These are phyloP conservation scores for Emmonsiellopsis sp. DNA, from an alignment of 2,329 filamentous ascomycete species.

Conservation along the genomic window DNA sequence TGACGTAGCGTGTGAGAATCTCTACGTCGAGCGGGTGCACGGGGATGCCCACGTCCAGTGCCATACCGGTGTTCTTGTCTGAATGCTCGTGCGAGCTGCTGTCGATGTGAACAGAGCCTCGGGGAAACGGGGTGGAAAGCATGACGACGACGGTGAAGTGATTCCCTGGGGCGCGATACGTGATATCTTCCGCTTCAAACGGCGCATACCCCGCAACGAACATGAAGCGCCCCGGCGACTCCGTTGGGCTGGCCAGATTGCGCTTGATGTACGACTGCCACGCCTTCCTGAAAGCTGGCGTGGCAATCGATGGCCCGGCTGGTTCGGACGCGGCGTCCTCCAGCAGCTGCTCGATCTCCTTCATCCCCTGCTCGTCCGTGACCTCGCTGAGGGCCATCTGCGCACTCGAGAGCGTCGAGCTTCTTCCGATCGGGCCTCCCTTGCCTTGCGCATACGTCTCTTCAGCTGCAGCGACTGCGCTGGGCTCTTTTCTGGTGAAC, in stretches of 20 bases:
- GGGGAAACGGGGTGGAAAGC: slow-evolving; percentile 15
- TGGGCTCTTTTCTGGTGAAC: slow-evolving; percentile 27
- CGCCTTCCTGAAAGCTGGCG: not conserved
- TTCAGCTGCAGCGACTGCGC: slow-evolving; percentile 35
- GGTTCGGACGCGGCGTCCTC: not conserved
- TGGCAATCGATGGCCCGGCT: not conserved
- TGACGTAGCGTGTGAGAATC: slow-evolving; percentile 12
- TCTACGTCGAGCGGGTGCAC: slow-evolving; percentile 12
- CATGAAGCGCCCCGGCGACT: not conserved
- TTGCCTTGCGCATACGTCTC: slow-evolving; percentile 6
- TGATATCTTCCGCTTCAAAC: slow-evolving; percentile 1
- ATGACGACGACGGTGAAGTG: slow-evolving; percentile 10
- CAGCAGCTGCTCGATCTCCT: not conserved
- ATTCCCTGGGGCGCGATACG: not conserved
- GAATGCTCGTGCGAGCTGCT: not conserved
- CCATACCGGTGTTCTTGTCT: slow-evolving; percentile 12
- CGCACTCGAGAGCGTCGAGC: slow-evolving; percentile 6
- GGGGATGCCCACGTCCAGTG: slow-evolving; percentile 14
- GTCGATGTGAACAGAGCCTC: slow-evolving; percentile 12
- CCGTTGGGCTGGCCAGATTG: not conserved
- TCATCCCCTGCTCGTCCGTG: not conserved
- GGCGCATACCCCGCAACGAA: not conserved
- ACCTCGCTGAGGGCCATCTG: slow-evolving; percentile 9
- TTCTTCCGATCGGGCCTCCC: slow-evolving; percentile 5
- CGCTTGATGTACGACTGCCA: not conserved